These are phyloP conservation scores for Rutstroemia sp. DNA, from an alignment of 2,329 filamentous ascomycete species.

Conservation along the genomic window DNA sequence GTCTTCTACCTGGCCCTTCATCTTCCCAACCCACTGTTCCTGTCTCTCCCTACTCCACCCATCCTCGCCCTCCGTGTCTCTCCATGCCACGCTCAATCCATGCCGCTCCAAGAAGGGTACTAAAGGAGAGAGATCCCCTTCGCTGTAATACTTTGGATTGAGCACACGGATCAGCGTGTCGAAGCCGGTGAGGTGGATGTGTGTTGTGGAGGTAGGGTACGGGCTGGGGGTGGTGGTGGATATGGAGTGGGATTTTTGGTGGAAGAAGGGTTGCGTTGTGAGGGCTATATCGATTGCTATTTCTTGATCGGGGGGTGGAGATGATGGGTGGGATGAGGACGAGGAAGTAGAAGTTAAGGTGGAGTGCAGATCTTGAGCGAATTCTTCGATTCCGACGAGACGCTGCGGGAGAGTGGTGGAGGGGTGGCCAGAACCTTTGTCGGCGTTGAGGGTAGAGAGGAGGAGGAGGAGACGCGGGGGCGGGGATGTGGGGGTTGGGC, in stretches of 20 bases:
- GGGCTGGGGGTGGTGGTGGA: neutral
- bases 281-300: slow-evolving; percentile 54
- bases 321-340: neutral
- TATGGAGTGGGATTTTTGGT: neutral
- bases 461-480: neutral
- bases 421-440: neutral
- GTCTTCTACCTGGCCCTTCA: slow-evolving; percentile 42
- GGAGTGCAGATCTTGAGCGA: neutral
- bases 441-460: neutral
- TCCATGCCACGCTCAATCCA: slow-evolving; percentile 54
- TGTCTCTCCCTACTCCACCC: slow-evolving; percentile 50
- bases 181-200: slow-evolving; percentile 67
- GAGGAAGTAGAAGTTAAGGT: neutral
- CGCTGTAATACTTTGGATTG: slow-evolving; percentile 65
- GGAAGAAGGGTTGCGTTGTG: slow-evolving; percentile 38
- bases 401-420: neutral
- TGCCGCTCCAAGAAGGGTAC: slow-evolving; percentile 57
- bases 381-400: neutral
- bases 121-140: slow-evolving; percentile 39
- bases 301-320: neutral
- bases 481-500: slow-evolving; percentile 16
- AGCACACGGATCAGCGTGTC: slow-evolving; percentile 70
- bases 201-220: slow-evolving; percentile 24
- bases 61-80: slow-evolving; percentile 40
- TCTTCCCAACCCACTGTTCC: slow-evolving; percentile 47